Percentiles rank a stretch among this genome's conserved stretches.
These are phyloP conservation scores for Hypholoma sublateritium DNA, from an alignment of 768 basidiomycete genomes.

Conservation along the genomic window DNA sequence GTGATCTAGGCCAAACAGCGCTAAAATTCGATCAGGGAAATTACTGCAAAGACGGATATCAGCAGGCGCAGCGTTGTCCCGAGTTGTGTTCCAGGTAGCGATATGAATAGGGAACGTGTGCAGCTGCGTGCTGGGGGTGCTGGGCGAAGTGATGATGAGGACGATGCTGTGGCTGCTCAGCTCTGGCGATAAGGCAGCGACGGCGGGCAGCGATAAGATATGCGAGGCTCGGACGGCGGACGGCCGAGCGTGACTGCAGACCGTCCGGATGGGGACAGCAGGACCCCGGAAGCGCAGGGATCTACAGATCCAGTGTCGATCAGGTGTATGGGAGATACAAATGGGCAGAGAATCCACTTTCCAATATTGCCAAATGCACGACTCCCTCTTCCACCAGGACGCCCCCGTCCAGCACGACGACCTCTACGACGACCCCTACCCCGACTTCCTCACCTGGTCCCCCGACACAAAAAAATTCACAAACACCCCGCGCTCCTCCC, in stretches of 20 bases:
- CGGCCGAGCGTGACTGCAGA: not conserved
- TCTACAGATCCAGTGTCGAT: not conserved
- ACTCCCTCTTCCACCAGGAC: constrained; percentile 5
- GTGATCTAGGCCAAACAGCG: no score
- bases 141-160: no score
- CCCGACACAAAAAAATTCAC: constrained; percentile 12
- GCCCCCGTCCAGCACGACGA: constrained; percentile 3
- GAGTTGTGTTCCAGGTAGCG: no score
- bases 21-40: no score
- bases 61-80: no score
- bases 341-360: not conserved
- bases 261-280: not conserved
- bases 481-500: not conserved
- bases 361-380: constrained; percentile 5
- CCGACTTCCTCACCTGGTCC: constrained; percentile 11
- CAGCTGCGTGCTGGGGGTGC: no score
- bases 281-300: not conserved
- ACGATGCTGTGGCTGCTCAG: no score
- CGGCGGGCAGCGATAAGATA: no score
- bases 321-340: constrained; percentile 2
- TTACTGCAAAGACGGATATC: no score
- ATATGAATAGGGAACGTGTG: no score
- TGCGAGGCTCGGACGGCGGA: not conserved
- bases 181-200: no score
- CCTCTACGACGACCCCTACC: constrained; percentile 10